phyloP scores from a whole-genome alignment of 805 yeast species.

The Sugiyamaella americana region DNA sequence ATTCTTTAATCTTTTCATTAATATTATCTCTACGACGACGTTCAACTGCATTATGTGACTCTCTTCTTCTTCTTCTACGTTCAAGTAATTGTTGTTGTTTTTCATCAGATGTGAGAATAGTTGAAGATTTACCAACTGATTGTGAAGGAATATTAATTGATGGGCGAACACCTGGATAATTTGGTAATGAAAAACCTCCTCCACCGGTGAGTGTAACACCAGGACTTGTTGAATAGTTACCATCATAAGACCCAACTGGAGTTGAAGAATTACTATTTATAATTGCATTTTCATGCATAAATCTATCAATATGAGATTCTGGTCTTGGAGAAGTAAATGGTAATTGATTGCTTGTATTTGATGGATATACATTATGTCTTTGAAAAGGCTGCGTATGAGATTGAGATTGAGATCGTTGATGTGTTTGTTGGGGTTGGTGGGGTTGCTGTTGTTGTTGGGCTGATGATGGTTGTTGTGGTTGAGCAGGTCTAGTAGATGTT shows the following conservation, averaged over 20 bases:
- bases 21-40: constrained; percentile 85
- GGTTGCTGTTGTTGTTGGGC: constrained; percentile 8
- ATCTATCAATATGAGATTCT: constrained; percentile 23
- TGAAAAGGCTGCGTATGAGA: neutral
- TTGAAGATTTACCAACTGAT: neutral
- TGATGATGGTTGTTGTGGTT: no score
- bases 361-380: constrained; percentile 4
- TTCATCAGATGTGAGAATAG: constrained; percentile 14
- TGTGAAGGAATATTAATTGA: constrained; percentile 4
- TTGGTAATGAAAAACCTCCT: neutral
- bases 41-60: constrained; percentile 92
- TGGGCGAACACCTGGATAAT: neutral
- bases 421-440: neutral
- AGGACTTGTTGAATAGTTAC: constrained; percentile 6
- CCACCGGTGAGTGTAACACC: neutral
- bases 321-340: constrained; percentile 13
- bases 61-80: constrained; percentile 69
- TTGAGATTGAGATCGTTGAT: constrained; percentile 1
- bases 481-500: neutral
- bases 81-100: constrained; percentile 37
- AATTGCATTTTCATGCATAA: constrained; percentile 22
- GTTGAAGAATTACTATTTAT: constrained; percentile 10
- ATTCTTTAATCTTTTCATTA: constrained; percentile 79
- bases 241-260: constrained; percentile 15
- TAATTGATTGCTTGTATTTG: constrained; percentile 1